Evolutionary conservation across 345 rosid species (phyloP), one percentile per base, ranked within the genome.

Genomic region (Pistacia atlantica): DNA sequence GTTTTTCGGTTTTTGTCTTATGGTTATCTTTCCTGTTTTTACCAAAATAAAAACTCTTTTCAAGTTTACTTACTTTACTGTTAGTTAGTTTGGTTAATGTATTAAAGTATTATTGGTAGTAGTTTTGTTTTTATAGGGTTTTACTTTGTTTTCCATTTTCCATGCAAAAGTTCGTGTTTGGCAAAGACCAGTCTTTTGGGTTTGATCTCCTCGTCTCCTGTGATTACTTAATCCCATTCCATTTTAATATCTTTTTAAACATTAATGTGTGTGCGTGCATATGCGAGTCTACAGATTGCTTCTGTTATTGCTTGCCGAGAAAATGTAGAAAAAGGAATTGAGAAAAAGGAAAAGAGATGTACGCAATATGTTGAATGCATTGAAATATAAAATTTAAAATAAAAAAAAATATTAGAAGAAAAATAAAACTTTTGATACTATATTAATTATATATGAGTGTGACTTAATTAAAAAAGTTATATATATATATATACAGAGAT

Each of bases 131-230:
- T 55, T 72, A 38, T 57, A 25, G 71, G 81, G 31, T 72, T 35
- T 75, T 65, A n/a, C 42, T 31, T 69, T 61, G 49, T 64, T 55
- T 75, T 75, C 52, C 12, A 69, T 77, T 80, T 89, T 74, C 95
- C 97, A 9, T 84, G 89, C 87, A 89, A 89, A 87, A 89, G 91
- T 79, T 88, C 94, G 84, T 84, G 90, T 84, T 84, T 95, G 74
- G 84, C 92, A 51, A 91, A 83, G 80, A 75, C 86, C 77, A 80
- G 79, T 73, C 89, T 93, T 76, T 80, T 90, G 86, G 92, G 95
- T 82, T 93, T 91, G 88, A 89, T 93, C 87, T 76, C 97, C 67
- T 80, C 78, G 76, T 81, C 90, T 88, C 94, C 89, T 86, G 98
- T 95, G 94, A 93, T 88, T 90, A 85, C 85, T 67, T 81, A 37